phyloP scores from a whole-genome alignment of 495 filamentous ascomycete species.

The Bryoglossum gracile region DNA sequence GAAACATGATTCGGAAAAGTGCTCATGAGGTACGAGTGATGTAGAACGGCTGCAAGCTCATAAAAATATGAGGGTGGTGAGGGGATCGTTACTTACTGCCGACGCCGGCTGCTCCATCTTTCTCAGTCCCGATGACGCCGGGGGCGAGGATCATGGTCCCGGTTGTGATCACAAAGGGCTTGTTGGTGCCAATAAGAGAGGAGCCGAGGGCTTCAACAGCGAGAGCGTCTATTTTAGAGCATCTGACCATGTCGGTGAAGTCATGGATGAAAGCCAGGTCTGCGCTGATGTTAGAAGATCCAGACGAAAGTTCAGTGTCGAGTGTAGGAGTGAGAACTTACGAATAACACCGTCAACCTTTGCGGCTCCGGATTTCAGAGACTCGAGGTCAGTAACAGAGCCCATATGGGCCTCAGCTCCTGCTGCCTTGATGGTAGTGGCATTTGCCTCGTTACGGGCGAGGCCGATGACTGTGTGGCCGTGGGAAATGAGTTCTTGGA shows the following conservation, averaged over 20 bases:
- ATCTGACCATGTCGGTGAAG: slow-evolving; percentile 31
- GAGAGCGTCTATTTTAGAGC: slow-evolving; percentile 24
- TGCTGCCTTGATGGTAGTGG: slow-evolving; percentile 24
- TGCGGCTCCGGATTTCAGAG: slow-evolving; percentile 30
- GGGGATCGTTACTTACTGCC: not conserved
- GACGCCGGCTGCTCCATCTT: slow-evolving; percentile 24
- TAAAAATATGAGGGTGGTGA: not conserved
- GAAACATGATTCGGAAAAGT: no score
- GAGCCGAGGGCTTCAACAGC: slow-evolving; percentile 35
- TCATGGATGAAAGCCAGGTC: slow-evolving; percentile 41
- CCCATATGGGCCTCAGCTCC: slow-evolving; percentile 33
- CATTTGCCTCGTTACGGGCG: slow-evolving; percentile 32
- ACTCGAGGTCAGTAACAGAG: slow-evolving; percentile 31
- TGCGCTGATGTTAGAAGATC: no score
- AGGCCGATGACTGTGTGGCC: slow-evolving; percentile 40
- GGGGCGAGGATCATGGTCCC: slow-evolving; percentile 33
- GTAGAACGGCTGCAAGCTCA: no score
- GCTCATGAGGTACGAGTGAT: no score
- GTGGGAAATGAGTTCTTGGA: slow-evolving; percentile 32
- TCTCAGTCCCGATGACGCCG: slow-evolving; percentile 31
- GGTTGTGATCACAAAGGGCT: slow-evolving; percentile 36
- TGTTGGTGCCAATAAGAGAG: slow-evolving; percentile 25
- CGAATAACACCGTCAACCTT: slow-evolving; percentile 37
- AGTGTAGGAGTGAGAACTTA: no score
- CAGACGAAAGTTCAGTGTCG: no score